phyloP scores from a whole-genome alignment of 2,329 filamentous ascomycete genomes.

The Cladobotryum mycophilum region DNA sequence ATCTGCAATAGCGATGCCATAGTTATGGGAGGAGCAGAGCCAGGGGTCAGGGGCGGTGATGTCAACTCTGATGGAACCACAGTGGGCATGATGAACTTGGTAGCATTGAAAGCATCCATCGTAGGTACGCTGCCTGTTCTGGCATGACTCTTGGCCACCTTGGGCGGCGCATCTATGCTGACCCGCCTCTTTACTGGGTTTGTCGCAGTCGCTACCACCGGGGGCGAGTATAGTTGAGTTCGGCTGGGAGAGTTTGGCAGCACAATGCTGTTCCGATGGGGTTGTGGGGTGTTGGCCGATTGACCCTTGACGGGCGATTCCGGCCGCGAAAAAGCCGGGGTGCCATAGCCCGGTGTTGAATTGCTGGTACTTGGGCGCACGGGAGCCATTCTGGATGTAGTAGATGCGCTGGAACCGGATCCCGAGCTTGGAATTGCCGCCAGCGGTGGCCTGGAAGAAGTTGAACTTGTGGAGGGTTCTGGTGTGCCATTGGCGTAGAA shows the following conservation, averaged over 20 bases:
- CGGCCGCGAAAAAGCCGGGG: slow-evolving; percentile 33
- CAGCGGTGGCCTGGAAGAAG: neutral
- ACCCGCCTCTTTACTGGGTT: slow-evolving; percentile 32
- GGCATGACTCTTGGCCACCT: slow-evolving; percentile 30
- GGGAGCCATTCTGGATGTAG: slow-evolving; percentile 35
- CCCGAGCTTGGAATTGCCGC: slow-evolving; percentile 30
- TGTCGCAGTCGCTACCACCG: slow-evolving; percentile 28
- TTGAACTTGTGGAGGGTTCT: slow-evolving; percentile 33
- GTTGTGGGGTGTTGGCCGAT: slow-evolving; percentile 13
- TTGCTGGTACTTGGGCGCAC: slow-evolving; percentile 34
- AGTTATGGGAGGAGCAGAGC: slow-evolving; percentile 33
- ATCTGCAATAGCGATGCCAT: slow-evolving; percentile 52
- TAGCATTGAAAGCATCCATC: slow-evolving; percentile 31
- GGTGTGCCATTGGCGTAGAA: slow-evolving; percentile 66
- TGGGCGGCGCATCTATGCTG: slow-evolving; percentile 36
- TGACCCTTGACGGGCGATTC: slow-evolving; percentile 44
- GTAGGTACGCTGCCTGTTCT: slow-evolving; percentile 34
- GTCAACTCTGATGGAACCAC: slow-evolving; percentile 27
- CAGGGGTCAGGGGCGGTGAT: slow-evolving; percentile 31
- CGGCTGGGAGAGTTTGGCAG: slow-evolving; percentile 22
- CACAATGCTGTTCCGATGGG: slow-evolving; percentile 15
- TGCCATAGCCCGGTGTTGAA: slow-evolving; percentile 16
- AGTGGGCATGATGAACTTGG: slow-evolving; percentile 29
- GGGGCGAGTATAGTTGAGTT: slow-evolving; percentile 29
- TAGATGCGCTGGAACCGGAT: slow-evolving; percentile 42